Conservation (phyloP, 2,329 filamentous ascomycete genomes). For the Sarocladium oryzae region DNA sequence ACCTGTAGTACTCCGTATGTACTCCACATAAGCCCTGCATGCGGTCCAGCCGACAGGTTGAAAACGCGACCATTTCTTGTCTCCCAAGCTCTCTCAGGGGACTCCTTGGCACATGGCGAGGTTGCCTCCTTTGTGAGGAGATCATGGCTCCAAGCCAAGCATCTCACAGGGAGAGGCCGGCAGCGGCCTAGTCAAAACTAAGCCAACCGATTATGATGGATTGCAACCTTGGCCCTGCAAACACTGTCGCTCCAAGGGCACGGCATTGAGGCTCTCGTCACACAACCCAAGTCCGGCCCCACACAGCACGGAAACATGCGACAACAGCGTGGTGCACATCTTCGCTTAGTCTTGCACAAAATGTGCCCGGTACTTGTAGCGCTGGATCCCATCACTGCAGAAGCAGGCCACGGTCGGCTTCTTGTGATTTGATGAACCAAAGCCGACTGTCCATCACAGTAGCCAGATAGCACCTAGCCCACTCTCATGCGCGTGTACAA, state of each 20-base stretch:
- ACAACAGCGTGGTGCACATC: background rate
- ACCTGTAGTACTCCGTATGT: no score
- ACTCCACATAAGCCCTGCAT: no score
- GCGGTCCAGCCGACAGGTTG: background rate
- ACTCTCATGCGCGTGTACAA: background rate
- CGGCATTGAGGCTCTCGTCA: background rate
- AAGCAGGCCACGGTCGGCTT: background rate
- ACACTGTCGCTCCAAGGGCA: background rate
- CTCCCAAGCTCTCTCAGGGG: background rate
- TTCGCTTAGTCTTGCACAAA: constrained; percentile 7
- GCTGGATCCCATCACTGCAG: constrained; percentile 1
- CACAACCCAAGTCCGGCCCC: background rate
- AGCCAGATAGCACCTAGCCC: background rate
- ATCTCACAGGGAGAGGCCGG: no score
- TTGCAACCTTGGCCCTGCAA: no score
- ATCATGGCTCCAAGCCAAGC: no score
- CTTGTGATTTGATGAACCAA: background rate
- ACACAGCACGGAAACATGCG: background rate
- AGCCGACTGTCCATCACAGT: background rate
- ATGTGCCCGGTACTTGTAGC: constrained; percentile 4
- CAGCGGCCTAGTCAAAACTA: no score
- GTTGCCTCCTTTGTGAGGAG: no score
- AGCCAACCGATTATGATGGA: no score
- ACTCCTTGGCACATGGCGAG: background rate
- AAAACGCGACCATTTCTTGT: no score